Evolutionary conservation across 495 filamentous ascomycete species (phyloP), one percentile per base, ranked within the genome.

Genomic region (Penicillium egyptiacum): DNA sequence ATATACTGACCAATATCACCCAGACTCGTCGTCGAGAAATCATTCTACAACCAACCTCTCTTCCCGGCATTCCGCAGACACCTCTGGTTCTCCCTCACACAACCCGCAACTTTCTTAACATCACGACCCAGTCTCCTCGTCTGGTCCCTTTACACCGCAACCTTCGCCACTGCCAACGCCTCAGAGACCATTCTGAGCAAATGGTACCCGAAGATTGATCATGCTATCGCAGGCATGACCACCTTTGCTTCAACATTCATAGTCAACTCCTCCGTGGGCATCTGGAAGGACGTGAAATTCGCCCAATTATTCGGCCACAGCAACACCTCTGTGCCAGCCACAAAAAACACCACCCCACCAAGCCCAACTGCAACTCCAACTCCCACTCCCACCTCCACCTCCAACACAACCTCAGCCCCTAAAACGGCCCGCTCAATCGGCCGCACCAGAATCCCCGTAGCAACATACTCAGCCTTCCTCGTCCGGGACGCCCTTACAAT

Each of bases 121-220:
- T 89, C 87, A 11, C 86, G 83, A 46, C 90, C 92, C 12, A 89
- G 88, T 72, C 85, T 82, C 56, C 81, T 95, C 31, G 87, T 96
- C 68, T 91, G 88, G 74, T 78, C 83, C 68, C 77, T 94, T 17
- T 96, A 96, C 79, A 87, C 84, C 50, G 88, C 90, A 61, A 96
- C 92, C 52, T 96, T 95, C 73, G 75, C 91, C 40, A 90, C 89
- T 0, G 92, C 92, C 58, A 96, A 96, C 76, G 72, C 81, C 11
- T 81, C 94, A 28, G 70, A 75, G 42, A 77, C 75, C 4, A 48
- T 76, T 30, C 61, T 75, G 33, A 57, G 59, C 33, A 63, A 67
- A 25, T 56, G 73, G 45, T 74, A 75, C 41, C 70, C 78, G 60
- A 70, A 74, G 16, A 75, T 86, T 57, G 71, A 81, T 54, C 67